phyloP scores from a whole-genome alignment of 164 flowering plant genomes.

The Umbellularia californica region DNA sequence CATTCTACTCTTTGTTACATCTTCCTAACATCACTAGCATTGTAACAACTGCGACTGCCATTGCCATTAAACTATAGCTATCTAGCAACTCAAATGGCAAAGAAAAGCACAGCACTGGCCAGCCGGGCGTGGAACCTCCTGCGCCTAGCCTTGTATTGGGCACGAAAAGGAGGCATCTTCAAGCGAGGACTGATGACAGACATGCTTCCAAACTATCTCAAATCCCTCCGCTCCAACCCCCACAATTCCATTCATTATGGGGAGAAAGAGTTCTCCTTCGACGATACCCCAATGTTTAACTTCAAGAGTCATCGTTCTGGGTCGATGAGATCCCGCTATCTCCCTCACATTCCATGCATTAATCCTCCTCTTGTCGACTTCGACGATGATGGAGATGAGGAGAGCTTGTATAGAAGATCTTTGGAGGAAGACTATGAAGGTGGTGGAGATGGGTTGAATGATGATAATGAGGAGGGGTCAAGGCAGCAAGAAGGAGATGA shows the following conservation, averaged over 20 bases:
- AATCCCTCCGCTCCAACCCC: conserved; percentile 24
- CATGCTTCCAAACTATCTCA: conserved; percentile 40
- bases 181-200: conserved; percentile 44
- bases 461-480: not conserved
- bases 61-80: not conserved
- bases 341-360: conserved; percentile 62
- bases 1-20: not conserved
- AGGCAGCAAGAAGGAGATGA: conserved; percentile 21
- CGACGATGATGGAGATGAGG: conserved; percentile 20
- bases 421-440: conserved; percentile 20
- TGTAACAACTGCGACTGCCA: not conserved
- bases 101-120: conserved; percentile 22
- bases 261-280: conserved; percentile 79
- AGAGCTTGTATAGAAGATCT: not conserved
- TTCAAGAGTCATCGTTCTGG: conserved; percentile 51
- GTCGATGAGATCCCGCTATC: conserved; percentile 46
- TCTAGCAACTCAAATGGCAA: conserved; percentile 20
- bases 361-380: conserved; percentile 47
- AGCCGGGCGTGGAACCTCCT: conserved; percentile 64
- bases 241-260: conserved; percentile 31
- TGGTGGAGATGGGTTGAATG: conserved; percentile 4
- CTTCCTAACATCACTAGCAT: not conserved
- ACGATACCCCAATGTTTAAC: conserved; percentile 61
- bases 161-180: conserved; percentile 65
- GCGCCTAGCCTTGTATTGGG: conserved; percentile 65